Base-by-base conservation (phyloP, 1,139 yeast genomes). In the Zhuliangozyma parablackwelliae region DNA sequence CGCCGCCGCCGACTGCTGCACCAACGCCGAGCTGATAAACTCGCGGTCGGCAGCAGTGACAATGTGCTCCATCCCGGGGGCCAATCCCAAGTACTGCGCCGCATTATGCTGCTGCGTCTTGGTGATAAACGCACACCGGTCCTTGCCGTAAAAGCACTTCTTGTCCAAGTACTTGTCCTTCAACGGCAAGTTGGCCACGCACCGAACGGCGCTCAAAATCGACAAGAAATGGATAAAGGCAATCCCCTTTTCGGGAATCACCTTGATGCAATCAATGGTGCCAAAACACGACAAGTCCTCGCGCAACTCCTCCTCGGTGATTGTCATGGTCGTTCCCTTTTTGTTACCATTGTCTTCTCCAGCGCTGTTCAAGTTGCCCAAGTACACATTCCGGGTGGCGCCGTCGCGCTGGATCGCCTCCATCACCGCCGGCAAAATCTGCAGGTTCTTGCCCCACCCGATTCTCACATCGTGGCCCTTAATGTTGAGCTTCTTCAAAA, bases 61-160 rank as follows among this genome's bases (percentile, higher is more conserved):
- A 41, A 86, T 69, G 54, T 85, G 89, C 55, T 86, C 96, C 78
- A 82, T 80, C 23, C 95, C 95, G 20, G 95, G 95, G 30, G 90
- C 89, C 48, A 89, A 73, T 2, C 97, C 97, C 43, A 90, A 68
- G 57, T 88, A 90, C 61, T 90, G 96, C 7, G 97, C 96, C 20
- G 97, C 97, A 59, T 90, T 89, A 56, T 90, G 97, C 61, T 89
- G 96, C 62, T 92, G 97, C 24, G 97, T 86, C 59, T 87, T 88
- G 28, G 97, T 88, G 36, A 90, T 86, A 53, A 78, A 78, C 5
- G 83, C 83, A 61, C 83, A 78, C 52, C 83, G 58, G 54, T 84
- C 82, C 43, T 78, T 78, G 43, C 82, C 82, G 47, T 77, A 78
- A 49, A 74, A 77, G 36, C 80, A 75, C 53, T 75, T 77, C 41